phyloP scores from a whole-genome alignment of 495 filamentous ascomycete genomes.

The Aspergillus nanangensis region DNA sequence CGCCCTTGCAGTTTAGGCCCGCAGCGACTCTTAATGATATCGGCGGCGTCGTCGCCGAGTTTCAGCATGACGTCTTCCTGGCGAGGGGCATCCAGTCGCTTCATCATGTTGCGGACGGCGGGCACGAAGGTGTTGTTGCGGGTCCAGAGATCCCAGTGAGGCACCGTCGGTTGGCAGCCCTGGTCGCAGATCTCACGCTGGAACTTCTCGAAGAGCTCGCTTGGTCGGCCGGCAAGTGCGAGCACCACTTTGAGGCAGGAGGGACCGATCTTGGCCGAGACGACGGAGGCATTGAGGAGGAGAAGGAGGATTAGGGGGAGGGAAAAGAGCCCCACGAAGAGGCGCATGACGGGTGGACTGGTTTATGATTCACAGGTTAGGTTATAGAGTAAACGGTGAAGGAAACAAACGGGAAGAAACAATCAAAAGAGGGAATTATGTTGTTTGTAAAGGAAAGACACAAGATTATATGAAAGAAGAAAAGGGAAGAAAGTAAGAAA shows the following conservation, averaged over 20 bases:
- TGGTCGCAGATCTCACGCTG: conserved; percentile 38
- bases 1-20: conserved; percentile 27
- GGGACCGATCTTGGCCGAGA: conserved; percentile 24
- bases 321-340: conserved; percentile 7
- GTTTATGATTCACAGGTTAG: too few relatives aligned
- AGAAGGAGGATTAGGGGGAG: conserved; percentile 18
- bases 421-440: too few relatives aligned
- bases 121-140: conserved; percentile 40
- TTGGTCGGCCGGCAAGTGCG: conserved; percentile 31
- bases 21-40: conserved; percentile 35
- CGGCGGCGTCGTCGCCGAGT: conserved; percentile 39
- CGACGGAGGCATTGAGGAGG: conserved; percentile 17
- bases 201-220: conserved; percentile 33
- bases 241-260: conserved; percentile 37
- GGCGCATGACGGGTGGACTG: conserved; percentile 14
- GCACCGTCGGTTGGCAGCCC: conserved; percentile 38
- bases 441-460: too few relatives aligned
- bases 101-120: conserved; percentile 35
- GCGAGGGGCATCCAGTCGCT: conserved; percentile 28
- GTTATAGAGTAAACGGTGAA: too few relatives aligned
- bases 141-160: conserved; percentile 45
- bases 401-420: too few relatives aligned
- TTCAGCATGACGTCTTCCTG: conserved; percentile 31
- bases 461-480: too few relatives aligned
- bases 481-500: too few relatives aligned